Conservation (phyloP, 2,329 filamentous ascomycete species). For the Fusarium sp. region DNA sequence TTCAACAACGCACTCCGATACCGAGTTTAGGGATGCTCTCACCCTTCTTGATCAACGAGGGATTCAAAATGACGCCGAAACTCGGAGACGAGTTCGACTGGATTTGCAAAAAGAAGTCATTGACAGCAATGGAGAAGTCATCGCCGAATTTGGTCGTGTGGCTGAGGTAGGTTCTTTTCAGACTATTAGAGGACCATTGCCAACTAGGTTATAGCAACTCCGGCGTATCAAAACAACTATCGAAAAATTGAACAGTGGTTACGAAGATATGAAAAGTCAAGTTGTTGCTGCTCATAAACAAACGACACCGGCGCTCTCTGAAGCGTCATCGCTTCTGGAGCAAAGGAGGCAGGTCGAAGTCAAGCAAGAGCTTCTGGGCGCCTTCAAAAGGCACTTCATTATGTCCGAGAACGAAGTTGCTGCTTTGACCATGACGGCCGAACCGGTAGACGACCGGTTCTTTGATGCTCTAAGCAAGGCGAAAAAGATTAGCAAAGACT, state of each 20-base stretch:
- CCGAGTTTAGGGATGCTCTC: conserved; percentile 90
- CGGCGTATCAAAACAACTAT: conserved; percentile 86
- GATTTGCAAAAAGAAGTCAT: conserved; percentile 94
- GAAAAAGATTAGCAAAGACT: conserved; percentile 90
- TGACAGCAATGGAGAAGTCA: conserved; percentile 90
- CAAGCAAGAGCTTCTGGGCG: conserved; percentile 83
- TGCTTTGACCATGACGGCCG: conserved; percentile 82
- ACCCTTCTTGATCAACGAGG: conserved; percentile 81
- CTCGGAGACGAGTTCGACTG: conserved; percentile 83
- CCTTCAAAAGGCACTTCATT: conserved; percentile 87
- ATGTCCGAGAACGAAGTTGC: conserved; percentile 86
- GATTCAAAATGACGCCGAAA: conserved; percentile 82
- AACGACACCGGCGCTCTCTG: conserved; percentile 81
- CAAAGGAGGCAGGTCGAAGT: conserved; percentile 83
- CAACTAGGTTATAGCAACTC: conserved; percentile 77
- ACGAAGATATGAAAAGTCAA: conserved; percentile 84
- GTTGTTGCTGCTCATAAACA: conserved; percentile 83
- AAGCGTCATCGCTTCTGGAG: conserved; percentile 80
- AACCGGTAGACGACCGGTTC: conserved; percentile 89
- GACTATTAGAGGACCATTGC: conserved; percentile 17
- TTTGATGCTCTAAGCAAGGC: conserved; percentile 84
- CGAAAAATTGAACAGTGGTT: conserved; percentile 83
- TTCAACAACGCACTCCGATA: conserved; percentile 92
- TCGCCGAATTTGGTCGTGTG: conserved; percentile 89
- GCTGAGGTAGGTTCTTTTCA: conserved; percentile 78